Conservation (phyloP, 1,139 yeast genomes). For the Eremothecium cymbalariae region DNA sequence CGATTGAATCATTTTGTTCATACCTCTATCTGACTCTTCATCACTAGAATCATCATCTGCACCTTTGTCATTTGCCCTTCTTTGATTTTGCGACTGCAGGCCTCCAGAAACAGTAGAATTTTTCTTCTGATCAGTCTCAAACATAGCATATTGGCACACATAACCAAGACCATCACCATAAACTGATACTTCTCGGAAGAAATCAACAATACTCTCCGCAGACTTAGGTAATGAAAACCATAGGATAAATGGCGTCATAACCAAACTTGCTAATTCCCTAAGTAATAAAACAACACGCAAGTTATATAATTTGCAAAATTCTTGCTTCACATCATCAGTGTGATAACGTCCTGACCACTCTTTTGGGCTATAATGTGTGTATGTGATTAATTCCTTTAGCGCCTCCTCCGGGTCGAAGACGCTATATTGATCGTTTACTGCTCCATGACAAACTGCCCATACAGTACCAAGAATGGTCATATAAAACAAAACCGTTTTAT, state of each 20-base stretch:
- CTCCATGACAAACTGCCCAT: slow-evolving; percentile 63
- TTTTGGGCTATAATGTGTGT: slow-evolving; percentile 82
- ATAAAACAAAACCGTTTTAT: slow-evolving; percentile 75
- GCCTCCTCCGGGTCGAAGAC: slow-evolving; percentile 90
- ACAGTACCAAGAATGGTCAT: slow-evolving; percentile 79
- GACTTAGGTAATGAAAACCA: slow-evolving; percentile 74
- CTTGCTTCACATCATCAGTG: slow-evolving; percentile 71
- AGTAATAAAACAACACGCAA: slow-evolving; percentile 63
- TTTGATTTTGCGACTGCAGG: slow-evolving; percentile 2
- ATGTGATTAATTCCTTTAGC: slow-evolving; percentile 66
- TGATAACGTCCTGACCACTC: slow-evolving; percentile 82
- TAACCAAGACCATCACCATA: slow-evolving; percentile 93
- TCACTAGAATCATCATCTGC: slow-evolving; percentile 28
- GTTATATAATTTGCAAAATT: slow-evolving; percentile 72
- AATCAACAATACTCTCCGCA: slow-evolving; percentile 73
- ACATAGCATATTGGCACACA: slow-evolving; percentile 90
- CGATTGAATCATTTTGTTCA: slow-evolving; percentile 88
- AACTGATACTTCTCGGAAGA: slow-evolving; percentile 78
- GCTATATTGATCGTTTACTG: slow-evolving; percentile 51
- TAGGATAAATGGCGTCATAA: slow-evolving; percentile 77
- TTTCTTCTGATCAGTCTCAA: slow-evolving; percentile 58
- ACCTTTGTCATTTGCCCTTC: slow-evolving; percentile 11
- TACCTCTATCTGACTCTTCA: slow-evolving; percentile 47
- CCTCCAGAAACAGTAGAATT: not conserved
- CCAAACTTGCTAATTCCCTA: slow-evolving; percentile 70